These are phyloP conservation scores for Aspergillus sclerotialis DNA, from an alignment of 2,329 filamentous ascomycete genomes.

Conservation along the genomic window DNA sequence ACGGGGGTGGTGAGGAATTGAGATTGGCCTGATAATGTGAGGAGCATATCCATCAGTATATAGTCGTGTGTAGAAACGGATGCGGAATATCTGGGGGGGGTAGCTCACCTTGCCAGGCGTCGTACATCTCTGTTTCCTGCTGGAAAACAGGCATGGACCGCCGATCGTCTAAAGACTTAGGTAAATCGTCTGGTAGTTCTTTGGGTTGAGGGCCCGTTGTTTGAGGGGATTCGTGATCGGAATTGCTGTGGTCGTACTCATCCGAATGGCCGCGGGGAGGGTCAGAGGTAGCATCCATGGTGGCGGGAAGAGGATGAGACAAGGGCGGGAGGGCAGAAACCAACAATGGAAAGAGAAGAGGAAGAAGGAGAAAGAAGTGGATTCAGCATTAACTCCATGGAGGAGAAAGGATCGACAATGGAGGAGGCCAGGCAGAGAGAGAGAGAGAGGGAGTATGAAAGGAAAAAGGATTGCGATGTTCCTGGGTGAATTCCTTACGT, in stretches of 20 bases:
- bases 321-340: not conserved
- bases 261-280: constrained; percentile 24
- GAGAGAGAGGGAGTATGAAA: constrained; percentile 13
- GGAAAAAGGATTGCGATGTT: constrained; percentile 15
- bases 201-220: constrained; percentile 10
- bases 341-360: constrained; percentile 9
- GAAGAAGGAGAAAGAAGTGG: constrained; percentile 11
- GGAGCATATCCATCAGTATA: constrained; percentile 1
- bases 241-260: constrained; percentile 15
- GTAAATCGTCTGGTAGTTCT: constrained; percentile 73
- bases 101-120: constrained; percentile 86
- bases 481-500: too few relatives aligned
- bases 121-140: constrained; percentile 93
- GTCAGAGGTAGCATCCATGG: constrained; percentile 27
- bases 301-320: constrained; percentile 9
- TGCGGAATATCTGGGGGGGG: not conserved
- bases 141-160: constrained; percentile 59
- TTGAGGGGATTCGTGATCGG: constrained; percentile 7
- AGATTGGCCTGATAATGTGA: constrained; percentile 69
- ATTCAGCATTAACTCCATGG: constrained; percentile 7
- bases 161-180: constrained; percentile 85
- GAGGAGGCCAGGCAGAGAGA: constrained; percentile 2
- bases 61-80: not conserved
- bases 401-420: not conserved
- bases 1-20: constrained; percentile 88